Percentiles rank a stretch among this genome's conserved stretches.
phyloP scores from a whole-genome alignment of 2,329 filamentous ascomycete genomes.

The Pestalotiopsis sp. region DNA sequence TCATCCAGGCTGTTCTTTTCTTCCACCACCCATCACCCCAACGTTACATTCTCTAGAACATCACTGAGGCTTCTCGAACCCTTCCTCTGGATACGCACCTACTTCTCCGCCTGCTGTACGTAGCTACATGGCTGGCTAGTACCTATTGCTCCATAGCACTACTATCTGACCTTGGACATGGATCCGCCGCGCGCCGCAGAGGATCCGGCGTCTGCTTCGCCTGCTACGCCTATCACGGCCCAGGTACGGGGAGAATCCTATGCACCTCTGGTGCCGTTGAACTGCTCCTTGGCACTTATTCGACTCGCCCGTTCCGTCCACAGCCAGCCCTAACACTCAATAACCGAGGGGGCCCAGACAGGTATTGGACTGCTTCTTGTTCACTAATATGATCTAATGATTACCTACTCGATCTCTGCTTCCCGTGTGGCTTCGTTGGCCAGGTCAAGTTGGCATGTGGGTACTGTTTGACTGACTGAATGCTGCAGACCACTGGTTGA shows the following conservation, averaged over 20 bases:
- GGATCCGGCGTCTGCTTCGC: not conserved
- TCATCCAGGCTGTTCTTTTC: not conserved
- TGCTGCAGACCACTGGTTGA: too few species aligned
- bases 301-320: not conserved
- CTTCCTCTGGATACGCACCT: not conserved
- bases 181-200: not conserved
- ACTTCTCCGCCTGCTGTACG: not conserved
- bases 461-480: too few species aligned
- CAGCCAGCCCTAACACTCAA: not conserved
- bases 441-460: too few species aligned
- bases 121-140: not conserved
- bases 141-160: too few species aligned
- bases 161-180: not conserved
- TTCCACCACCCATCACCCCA: not conserved
- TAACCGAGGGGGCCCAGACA: not conserved
- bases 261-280: not conserved
- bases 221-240: not conserved
- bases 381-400: not conserved
- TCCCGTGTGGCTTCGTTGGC: too few species aligned
- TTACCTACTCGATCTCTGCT: not conserved
- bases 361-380: not conserved
- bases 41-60: not conserved
- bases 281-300: not conserved
- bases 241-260: not conserved
- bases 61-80: slow-evolving; percentile 13